Conservation (phyloP, 139 green algal species). For the Chlorella sorokiniana region DNA sequence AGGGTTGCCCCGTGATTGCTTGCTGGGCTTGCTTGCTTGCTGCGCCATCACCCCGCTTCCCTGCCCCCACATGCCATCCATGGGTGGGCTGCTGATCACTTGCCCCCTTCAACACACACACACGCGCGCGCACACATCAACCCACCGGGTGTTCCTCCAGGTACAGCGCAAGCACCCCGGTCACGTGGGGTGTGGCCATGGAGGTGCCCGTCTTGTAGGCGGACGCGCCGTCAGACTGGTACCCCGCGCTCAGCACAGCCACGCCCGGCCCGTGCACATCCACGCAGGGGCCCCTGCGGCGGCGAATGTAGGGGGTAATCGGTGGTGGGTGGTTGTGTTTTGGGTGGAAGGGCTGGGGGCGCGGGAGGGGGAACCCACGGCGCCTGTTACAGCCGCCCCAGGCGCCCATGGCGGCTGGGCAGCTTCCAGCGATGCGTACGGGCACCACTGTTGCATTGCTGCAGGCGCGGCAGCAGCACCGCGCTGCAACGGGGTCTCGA, state of each 20-base stretch:
- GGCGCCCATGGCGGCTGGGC: no score
- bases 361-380: no score
- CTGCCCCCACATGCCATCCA: no score
- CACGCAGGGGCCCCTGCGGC: constrained; percentile 69
- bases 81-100: no score
- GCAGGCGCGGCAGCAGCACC: no score
- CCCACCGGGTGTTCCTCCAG: constrained; percentile 53
- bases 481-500: not conserved
- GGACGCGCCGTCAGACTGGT: not conserved
- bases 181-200: constrained; percentile 64
- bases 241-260: constrained; percentile 20
- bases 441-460: not conserved
- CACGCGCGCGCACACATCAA: not conserved
- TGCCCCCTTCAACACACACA: not conserved
- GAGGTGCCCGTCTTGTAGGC: constrained; percentile 52
- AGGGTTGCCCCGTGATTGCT: no score
- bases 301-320: constrained; percentile 41
- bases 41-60: no score
- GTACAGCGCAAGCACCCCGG: constrained; percentile 62
- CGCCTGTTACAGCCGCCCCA: no score
- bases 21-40: no score
- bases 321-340: not conserved
- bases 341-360: not conserved
- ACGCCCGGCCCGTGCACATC: constrained; percentile 68
- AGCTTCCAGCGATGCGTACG: no score